A percentile compares a stretch with the other conserved stretches of the same genome.
These are phyloP conservation scores for Pleurostoma richardsiae DNA, from an alignment of 2,329 filamentous ascomycete species.

Conservation along the genomic window DNA sequence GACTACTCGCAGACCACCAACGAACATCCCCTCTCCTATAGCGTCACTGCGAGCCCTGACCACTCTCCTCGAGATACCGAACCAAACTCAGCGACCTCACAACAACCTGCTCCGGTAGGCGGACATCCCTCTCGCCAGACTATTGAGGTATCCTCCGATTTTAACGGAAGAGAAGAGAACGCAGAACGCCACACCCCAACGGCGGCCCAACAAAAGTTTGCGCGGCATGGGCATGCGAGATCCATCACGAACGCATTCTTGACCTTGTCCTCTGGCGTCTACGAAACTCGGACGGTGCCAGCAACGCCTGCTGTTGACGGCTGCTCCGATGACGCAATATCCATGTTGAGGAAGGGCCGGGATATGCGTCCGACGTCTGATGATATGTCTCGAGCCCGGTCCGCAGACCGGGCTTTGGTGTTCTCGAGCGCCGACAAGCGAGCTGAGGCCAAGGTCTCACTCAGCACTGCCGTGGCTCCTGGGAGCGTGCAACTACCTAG, in stretches of 20 bases:
- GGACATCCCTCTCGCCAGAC: constrained; percentile 24
- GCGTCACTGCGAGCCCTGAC: constrained; percentile 66
- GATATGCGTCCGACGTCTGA: constrained; percentile 33
- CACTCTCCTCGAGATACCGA: constrained; percentile 26
- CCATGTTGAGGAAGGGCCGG: constrained; percentile 34
- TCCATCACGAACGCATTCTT: constrained; percentile 40
- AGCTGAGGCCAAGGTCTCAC: constrained; percentile 55
- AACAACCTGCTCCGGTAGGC: constrained; percentile 32
- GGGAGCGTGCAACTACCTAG: constrained; percentile 51
- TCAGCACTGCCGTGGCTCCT: constrained; percentile 57
- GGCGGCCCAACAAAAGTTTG: constrained; percentile 19
- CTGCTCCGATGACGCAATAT: constrained; percentile 33
- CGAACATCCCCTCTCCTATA: constrained; percentile 73
- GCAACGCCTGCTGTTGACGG: constrained; percentile 30
- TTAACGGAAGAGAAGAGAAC: constrained; percentile 28
- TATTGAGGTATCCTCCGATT: constrained; percentile 26
- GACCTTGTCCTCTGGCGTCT: constrained; percentile 27
- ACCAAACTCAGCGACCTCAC: constrained; percentile 23
- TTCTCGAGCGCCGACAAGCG: constrained; percentile 60
- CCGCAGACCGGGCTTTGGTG: constrained; percentile 55
- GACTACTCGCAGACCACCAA: constrained; percentile 31
- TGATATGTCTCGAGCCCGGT: constrained; percentile 50
- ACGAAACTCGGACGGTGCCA: constrained; percentile 26
- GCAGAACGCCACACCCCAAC: constrained; percentile 22
- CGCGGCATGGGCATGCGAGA: constrained; percentile 37